phyloP scores from a whole-genome alignment of 257 asterid species.

The Handroanthus guayacan region DNA sequence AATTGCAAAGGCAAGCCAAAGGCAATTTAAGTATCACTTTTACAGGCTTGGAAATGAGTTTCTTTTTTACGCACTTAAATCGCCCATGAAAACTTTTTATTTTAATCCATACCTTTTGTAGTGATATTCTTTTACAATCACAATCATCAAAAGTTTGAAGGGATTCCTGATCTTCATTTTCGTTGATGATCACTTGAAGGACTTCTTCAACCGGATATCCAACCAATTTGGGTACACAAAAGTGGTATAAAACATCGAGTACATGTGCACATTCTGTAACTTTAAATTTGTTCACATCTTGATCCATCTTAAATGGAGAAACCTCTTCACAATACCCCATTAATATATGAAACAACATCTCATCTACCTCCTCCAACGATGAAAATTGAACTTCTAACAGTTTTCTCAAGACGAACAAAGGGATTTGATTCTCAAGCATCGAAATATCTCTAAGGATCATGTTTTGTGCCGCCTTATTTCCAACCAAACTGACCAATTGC shows the following conservation, averaged over 20 bases:
- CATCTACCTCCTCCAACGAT: slow-evolving; percentile 38
- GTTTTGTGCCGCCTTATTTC: slow-evolving; percentile 46
- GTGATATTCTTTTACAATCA: neutral
- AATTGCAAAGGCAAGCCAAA: slow-evolving; percentile 35
- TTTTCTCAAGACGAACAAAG: slow-evolving; percentile 42
- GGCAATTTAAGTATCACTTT: slow-evolving; percentile 41
- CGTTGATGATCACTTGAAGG: neutral
- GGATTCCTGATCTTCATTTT: neutral
- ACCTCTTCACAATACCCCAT: slow-evolving; percentile 37
- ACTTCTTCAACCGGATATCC: slow-evolving; percentile 1
- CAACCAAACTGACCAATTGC: slow-evolving; percentile 44
- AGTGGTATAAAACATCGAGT: slow-evolving; percentile 46
- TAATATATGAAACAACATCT: slow-evolving; percentile 32
- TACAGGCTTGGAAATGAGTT: slow-evolving; percentile 38
- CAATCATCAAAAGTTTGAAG: neutral
- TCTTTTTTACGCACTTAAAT: slow-evolving; percentile 12
- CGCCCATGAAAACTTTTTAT: slow-evolving; percentile 23
- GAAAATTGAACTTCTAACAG: slow-evolving; percentile 42
- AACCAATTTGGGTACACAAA: slow-evolving; percentile 37
- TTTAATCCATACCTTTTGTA: slow-evolving; percentile 20
- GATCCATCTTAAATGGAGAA: slow-evolving; percentile 41
- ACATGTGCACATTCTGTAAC: slow-evolving; percentile 36
- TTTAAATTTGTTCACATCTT: neutral
- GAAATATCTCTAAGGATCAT: slow-evolving; percentile 47
- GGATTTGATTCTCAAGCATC: slow-evolving; percentile 57